These are phyloP conservation scores for Sugiyamaella mastotermitis DNA, from an alignment of 805 yeast genomes.

Conservation along the genomic window DNA sequence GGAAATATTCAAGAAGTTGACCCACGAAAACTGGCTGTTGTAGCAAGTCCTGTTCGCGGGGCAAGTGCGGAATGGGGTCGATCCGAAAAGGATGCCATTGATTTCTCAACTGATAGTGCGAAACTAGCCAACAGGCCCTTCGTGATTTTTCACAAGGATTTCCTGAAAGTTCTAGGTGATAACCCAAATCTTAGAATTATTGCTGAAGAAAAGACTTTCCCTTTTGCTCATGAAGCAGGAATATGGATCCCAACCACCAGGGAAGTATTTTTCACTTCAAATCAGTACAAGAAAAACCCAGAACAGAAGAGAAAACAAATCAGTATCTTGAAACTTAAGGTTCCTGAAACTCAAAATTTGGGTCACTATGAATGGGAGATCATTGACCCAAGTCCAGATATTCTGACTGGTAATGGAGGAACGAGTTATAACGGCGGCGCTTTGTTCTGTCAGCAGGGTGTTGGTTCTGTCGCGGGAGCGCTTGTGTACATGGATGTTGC, in stretches of 20 bases:
- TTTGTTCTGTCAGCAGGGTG: conserved; percentile 25
- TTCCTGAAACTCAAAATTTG: neutral
- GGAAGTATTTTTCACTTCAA: conserved; percentile 26
- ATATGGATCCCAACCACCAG: conserved; percentile 22
- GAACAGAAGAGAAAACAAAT: neutral
- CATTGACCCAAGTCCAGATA: conserved; percentile 18
- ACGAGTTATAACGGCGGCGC: conserved; percentile 21
- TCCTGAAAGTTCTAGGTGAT: conserved; percentile 16
- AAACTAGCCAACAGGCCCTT: conserved; percentile 12
- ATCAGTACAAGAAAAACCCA: conserved; percentile 14
- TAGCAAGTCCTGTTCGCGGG: too few relatives aligned
- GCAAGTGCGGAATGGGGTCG: too few relatives aligned
- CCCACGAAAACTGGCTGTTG: too few relatives aligned
- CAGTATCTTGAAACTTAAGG: neutral
- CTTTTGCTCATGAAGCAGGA: conserved; percentile 29
- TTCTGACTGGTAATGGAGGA: conserved; percentile 24
- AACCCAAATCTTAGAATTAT: conserved; percentile 16
- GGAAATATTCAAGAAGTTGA: too few relatives aligned
- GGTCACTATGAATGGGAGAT: conserved; percentile 17
- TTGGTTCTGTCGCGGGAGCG: conserved; percentile 16
- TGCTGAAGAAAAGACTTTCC: conserved; percentile 17
- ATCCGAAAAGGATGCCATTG: conserved; percentile 1
- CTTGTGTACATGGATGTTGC: conserved; percentile 18
- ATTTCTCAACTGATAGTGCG: neutral
- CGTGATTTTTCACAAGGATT: conserved; percentile 17